A percentile compares a stretch with the other conserved stretches of the same genome.
phyloP scores from a whole-genome alignment of 2,329 filamentous ascomycete genomes.

The Chaetomium sp. region DNA sequence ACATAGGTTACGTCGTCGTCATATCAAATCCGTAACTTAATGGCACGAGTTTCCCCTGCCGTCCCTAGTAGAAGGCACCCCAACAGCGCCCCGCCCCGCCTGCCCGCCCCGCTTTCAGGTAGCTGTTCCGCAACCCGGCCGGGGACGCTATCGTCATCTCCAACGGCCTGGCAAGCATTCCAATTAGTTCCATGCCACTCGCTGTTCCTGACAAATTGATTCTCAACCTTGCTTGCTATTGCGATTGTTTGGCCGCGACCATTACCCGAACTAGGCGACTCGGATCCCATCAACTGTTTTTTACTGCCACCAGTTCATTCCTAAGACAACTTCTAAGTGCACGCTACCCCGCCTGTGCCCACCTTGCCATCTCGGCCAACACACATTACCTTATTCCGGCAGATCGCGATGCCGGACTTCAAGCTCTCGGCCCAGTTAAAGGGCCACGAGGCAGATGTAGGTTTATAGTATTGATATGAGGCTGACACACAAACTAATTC shows the following conservation, averaged over 20 bases:
- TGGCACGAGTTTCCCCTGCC: too few species aligned
- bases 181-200: constrained; percentile 29
- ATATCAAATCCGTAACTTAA: too few species aligned
- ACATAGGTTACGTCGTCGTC: too few species aligned
- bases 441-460: constrained; percentile 92
- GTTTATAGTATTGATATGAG: neutral
- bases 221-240: neutral
- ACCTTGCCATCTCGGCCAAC: neutral
- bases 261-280: neutral
- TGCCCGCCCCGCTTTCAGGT: constrained; percentile 15
- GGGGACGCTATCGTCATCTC: constrained; percentile 4
- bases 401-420: constrained; percentile 70
- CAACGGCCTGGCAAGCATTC: constrained; percentile 22
- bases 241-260: neutral
- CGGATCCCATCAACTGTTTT: neutral
- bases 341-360: constrained; percentile 12
- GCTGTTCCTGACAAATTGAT: constrained; percentile 28
- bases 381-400: neutral
- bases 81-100: neutral
- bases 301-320: neutral
- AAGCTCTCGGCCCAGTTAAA: constrained; percentile 88
- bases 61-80: neutral
- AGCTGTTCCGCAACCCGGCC: constrained; percentile 5
- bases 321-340: neutral
- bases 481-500: constrained; percentile 27